Evolutionary conservation across 129 eudicot genomes (phyloP), one percentile per base, ranked within the genome.

Genomic region (Chrysanthemum lavandulifolium): DNA sequence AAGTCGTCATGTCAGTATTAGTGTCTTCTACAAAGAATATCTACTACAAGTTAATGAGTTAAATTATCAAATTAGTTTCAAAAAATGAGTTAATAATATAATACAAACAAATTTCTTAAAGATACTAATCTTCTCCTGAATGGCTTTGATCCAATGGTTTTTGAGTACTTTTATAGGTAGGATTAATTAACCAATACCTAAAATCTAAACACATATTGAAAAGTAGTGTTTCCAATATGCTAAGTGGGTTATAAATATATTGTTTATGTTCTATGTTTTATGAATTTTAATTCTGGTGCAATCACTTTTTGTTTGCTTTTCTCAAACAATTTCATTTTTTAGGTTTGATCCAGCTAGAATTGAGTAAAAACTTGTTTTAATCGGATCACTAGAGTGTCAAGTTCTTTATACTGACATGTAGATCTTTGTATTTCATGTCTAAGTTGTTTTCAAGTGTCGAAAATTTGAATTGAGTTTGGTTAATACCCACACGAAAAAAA

Each of bases 291-390:
- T 52, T 10, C 43, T 13, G 13, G 50, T 61, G 60, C 52, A 15
- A 9, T 29, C 64, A 69, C 74, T 65, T 27, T 73, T 29, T 49
- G 52, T 62, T 73, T 60, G 69, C 16, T 64, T 74, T 74, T 52
- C 36, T 4, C 45, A 52, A 64, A 74, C 72, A 74, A 4, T 64
- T 63, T 19, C 54, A 63, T n/a, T 57, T 71, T n/a, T 36, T 29
- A 54, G 65, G 64, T 54, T 69, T 69, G 31, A 53, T 69, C 19
- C 29, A 3, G 48, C 14, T 11, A 1, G 4, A 6, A 43, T 2
- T 19, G 45, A 71, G 16, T 10, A 59, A 6, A 7, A 21, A 21
- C 2, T 58, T 19, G 19, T 13, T 19, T 6, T 2, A 21, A 21
- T 21, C 40, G 45, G 66, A 51, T 52, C 49, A 45, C 57, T 59